These are phyloP conservation scores for Rhizomucor miehei DNA, from an alignment of 371 early-diverging fungal species.

Conservation along the genomic window DNA sequence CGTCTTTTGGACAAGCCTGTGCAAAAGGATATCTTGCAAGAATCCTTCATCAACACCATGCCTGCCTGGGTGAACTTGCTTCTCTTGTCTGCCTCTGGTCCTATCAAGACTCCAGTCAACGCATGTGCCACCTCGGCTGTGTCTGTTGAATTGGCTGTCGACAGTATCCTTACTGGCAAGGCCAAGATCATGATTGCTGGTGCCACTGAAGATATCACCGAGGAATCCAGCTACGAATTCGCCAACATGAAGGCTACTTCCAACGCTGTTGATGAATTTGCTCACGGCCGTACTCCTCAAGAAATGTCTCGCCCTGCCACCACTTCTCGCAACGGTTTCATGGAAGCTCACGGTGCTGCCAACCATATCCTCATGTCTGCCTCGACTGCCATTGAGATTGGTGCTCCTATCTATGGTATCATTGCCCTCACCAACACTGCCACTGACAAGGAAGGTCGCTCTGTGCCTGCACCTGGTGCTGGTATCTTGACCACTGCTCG, in stretches of 20 bases:
- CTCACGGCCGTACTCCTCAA: slow-evolving; percentile 80
- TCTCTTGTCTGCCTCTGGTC: slow-evolving; percentile 90
- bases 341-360: slow-evolving; percentile 95
- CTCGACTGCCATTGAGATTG: slow-evolving; percentile 89
- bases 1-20: slow-evolving; percentile 84
- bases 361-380: slow-evolving; percentile 92
- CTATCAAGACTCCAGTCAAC: slow-evolving; percentile 95
- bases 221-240: slow-evolving; percentile 94
- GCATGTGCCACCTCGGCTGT: slow-evolving; percentile 95
- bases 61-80: slow-evolving; percentile 98
- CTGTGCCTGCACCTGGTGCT: slow-evolving; percentile 95
- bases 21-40: slow-evolving; percentile 94
- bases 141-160: slow-evolving; percentile 91
- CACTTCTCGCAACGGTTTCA: slow-evolving; percentile 91
- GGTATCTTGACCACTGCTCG: slow-evolving; percentile 95
- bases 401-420: slow-evolving; percentile 93
- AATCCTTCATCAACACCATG: slow-evolving; percentile 95
- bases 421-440: slow-evolving; percentile 92
- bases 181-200: slow-evolving; percentile 95
- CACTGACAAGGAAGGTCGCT: slow-evolving; percentile 95
- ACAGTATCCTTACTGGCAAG: slow-evolving; percentile 88
- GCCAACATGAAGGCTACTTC: slow-evolving; percentile 97
- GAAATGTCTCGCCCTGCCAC: slow-evolving; percentile 95
- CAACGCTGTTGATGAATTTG: slow-evolving; percentile 82
- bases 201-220: slow-evolving; percentile 92